Evolutionary conservation across 192 early-diverging fungal genomes (phyloP).

Genomic region (Backusella luteola): DNA sequence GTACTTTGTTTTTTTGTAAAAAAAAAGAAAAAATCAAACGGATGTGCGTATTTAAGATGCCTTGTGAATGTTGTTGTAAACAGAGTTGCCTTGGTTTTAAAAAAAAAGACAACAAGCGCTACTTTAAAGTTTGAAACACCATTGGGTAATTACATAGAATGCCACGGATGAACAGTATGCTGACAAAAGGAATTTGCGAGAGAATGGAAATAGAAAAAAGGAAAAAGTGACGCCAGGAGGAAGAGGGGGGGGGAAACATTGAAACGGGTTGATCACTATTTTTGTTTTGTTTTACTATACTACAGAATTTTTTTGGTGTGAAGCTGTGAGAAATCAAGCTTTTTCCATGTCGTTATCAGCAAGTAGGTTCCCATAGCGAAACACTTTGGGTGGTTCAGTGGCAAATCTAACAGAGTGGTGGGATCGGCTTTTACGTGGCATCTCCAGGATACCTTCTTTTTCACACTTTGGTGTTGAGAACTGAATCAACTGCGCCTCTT

Average conservation of each 20-base stretch:
- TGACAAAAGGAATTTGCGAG: not conserved
- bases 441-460: conserved; percentile 1
- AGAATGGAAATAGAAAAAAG: not conserved
- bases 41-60: not conserved
- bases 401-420: conserved; percentile 20
- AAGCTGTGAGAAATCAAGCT: not conserved
- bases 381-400: conserved; percentile 22
- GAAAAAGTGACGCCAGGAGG: not conserved
- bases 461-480: not conserved
- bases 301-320: not conserved
- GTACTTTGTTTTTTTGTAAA: not conserved
- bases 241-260: no score
- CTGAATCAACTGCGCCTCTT: conserved; percentile 3
- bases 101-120: not conserved
- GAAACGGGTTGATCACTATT: not conserved
- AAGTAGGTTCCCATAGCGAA: not conserved
- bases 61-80: not conserved
- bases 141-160: not conserved
- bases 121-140: not conserved
- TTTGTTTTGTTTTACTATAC: not conserved
- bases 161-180: not conserved
- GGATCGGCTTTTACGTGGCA: conserved; percentile 10
- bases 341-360: not conserved
- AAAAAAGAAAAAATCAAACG: not conserved
- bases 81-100: not conserved